Evolutionary conservation across 768 basidiomycete genomes (phyloP).

Genomic region (Pleurotus djamor): DNA sequence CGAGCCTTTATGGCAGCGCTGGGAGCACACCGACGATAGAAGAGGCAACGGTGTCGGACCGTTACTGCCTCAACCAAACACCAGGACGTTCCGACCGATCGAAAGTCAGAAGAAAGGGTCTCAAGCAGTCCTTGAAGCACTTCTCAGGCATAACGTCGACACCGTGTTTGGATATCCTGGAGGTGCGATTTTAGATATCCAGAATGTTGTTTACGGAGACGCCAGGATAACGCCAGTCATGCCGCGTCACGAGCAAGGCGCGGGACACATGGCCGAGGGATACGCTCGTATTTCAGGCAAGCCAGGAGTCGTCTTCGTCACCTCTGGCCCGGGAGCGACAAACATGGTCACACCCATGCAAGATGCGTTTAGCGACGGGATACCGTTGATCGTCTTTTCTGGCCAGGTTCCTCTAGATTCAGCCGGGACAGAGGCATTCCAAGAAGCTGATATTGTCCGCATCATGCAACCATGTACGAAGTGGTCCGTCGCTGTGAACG

Average conservation of each 20-base stretch:
- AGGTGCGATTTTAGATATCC: constrained; percentile 96
- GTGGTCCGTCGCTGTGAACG: constrained; percentile 99
- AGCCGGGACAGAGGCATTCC: constrained; percentile 97
- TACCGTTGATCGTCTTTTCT: constrained; percentile 92
- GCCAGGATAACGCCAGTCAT: constrained; percentile 92
- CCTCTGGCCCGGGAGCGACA: constrained; percentile 96
- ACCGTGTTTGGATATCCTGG: constrained; percentile 98
- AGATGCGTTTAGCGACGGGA: constrained; percentile 92
- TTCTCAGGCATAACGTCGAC: constrained; percentile 94
- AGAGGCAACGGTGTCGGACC: too few species aligned
- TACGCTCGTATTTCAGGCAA: constrained; percentile 98
- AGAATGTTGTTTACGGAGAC: constrained; percentile 97
- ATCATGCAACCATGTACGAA: constrained; percentile 97
- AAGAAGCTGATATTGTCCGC: constrained; percentile 96
- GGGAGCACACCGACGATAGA: too few species aligned
- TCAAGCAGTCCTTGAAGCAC: constrained; percentile 65
- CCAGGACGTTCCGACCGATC: too few species aligned
- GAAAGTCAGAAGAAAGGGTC: too few species aligned
- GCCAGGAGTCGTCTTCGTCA: constrained; percentile 97
- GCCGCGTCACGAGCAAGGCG: constrained; percentile 97
- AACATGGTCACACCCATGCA: constrained; percentile 99
- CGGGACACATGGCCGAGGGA: constrained; percentile 98
- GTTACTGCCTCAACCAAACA: too few species aligned
- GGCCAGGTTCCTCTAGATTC: constrained; percentile 99
- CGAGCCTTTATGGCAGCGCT: too few species aligned